phyloP scores from a whole-genome alignment of 2,329 filamentous ascomycete species.

The Acephala macrosclerotiorum region DNA sequence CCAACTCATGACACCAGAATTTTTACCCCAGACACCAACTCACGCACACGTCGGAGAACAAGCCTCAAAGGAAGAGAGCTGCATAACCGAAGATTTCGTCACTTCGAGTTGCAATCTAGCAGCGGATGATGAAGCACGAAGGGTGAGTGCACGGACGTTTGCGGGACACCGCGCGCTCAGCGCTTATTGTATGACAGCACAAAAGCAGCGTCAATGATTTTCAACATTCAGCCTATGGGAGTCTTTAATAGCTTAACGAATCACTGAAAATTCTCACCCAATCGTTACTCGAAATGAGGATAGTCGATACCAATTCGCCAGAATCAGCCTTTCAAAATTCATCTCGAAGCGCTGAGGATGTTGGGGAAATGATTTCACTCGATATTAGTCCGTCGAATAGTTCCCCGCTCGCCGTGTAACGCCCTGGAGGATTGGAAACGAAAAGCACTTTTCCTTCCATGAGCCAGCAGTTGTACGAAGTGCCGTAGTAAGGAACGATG shows the following conservation, averaged over 20 bases:
- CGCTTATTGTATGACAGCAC: constrained; percentile 33
- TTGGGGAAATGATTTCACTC: not conserved
- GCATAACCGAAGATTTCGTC: constrained; percentile 29
- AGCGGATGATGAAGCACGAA: constrained; percentile 19
- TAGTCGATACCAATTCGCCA: constrained; percentile 33
- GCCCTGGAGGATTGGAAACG: constrained; percentile 7
- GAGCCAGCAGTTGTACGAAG: constrained; percentile 24
- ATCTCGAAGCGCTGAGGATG: constrained; percentile 50
- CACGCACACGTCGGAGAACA: constrained; percentile 21
- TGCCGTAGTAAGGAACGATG: too few species aligned
- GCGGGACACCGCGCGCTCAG: constrained; percentile 34
- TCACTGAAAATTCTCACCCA: constrained; percentile 36
- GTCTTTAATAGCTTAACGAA: constrained; percentile 24
- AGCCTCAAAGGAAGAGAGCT: constrained; percentile 24
- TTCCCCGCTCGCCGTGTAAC: constrained; percentile 10
- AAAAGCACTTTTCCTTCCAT: constrained; percentile 6
- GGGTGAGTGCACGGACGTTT: constrained; percentile 32
- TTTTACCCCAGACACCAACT: constrained; percentile 18
- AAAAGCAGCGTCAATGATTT: constrained; percentile 24
- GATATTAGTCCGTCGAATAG: not conserved
- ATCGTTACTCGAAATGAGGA: constrained; percentile 41
- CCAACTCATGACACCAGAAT: constrained; percentile 4
- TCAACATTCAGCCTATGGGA: constrained; percentile 32
- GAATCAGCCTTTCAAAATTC: constrained; percentile 50
- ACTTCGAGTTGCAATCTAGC: constrained; percentile 12